Base-by-base conservation (phyloP, 2,329 filamentous ascomycete species). In the Massarina eburnea region DNA sequence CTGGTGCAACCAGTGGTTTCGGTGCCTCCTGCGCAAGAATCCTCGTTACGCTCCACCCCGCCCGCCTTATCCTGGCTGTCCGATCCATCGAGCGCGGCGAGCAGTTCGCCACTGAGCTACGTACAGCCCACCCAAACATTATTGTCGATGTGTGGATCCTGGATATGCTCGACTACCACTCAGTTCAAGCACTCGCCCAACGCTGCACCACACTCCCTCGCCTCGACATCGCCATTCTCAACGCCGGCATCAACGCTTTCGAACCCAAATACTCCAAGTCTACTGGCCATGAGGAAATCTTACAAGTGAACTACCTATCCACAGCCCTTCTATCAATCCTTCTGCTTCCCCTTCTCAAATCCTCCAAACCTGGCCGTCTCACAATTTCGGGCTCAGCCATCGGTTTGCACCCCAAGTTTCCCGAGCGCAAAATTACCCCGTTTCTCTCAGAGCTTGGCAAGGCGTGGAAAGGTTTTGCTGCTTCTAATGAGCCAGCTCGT, bases 271-370 rank as follows among this genome's bases (percentile, higher is more conserved):
- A n/a, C 9, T 39, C 48, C 1, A 8, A 39, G 4, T 21, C 20
- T 4, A 66, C 64, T 39, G 58, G 59, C 15, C 64, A 53, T 48
- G 63, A 67, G 22, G n/a, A 10, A 10, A 29, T 18, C 3, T 9
- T 39, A n/a, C 37, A 39, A 27, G 75, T 81, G 46, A 82, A 82
- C 54, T 69, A 75, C 3, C 62, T 83, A 4, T 77, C 77, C 2
- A 82, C 79, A 1, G 69, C 73, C 8, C 64, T 81, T 3, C 59
- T 83, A 5, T 75, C 72, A 0, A 42, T 81, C 3, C 59, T 80
- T 2, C 64, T 83, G 19, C 61, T 66, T 9, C 64, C 64, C 4
- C 47, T 46, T n/a, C 45, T 62, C 15, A 43, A 39, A 39, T 4
- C 12, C 15, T 27, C 17, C 9, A 29, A 27, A 14, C 3, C n/a